A percentile compares a stretch with the other conserved stretches of the same genome.
Evolutionary conservation across 73 alveolate species (phyloP).

Genomic region (Blepharisma stoltei): DNA sequence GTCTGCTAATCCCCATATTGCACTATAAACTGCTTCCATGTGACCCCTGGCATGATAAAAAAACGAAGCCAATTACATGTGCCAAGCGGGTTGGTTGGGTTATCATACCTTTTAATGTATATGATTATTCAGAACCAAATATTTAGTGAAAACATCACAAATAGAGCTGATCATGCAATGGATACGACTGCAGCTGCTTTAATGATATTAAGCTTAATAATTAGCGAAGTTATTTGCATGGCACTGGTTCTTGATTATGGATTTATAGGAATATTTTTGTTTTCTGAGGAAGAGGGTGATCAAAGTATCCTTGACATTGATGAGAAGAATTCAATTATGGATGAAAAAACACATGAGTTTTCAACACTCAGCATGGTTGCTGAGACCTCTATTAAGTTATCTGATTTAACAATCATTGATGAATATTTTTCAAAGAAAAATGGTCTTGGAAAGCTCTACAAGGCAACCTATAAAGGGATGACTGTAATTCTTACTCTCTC

Average conservation of each 20-base stretch:
- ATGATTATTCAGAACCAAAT: neutral
- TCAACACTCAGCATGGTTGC: neutral
- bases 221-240: conserved; percentile 19
- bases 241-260: conserved; percentile 17
- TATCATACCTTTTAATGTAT: too few relatives aligned
- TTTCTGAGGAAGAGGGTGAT: conserved; percentile 26
- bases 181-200: neutral
- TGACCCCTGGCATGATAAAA: too few relatives aligned
- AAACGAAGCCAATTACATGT: too few relatives aligned
- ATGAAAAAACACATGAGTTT: neutral
- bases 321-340: neutral
- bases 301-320: neutral
- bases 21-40: too few relatives aligned
- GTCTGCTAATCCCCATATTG: too few relatives aligned
- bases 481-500: neutral
- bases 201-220: neutral
- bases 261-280: conserved; percentile 12
- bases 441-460: conserved; percentile 31
- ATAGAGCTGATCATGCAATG: neutral
- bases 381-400: neutral
- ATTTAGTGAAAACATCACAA: neutral
- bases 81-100: too few relatives aligned
- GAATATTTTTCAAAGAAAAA: conserved; percentile 10
- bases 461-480: conserved; percentile 22
- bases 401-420: conserved; percentile 15